Evolutionary conservation across 371 early-diverging fungal species (phyloP), one percentile per base, ranked within the genome.

Genomic region (Syncephalastrum contaminatum): DNA sequence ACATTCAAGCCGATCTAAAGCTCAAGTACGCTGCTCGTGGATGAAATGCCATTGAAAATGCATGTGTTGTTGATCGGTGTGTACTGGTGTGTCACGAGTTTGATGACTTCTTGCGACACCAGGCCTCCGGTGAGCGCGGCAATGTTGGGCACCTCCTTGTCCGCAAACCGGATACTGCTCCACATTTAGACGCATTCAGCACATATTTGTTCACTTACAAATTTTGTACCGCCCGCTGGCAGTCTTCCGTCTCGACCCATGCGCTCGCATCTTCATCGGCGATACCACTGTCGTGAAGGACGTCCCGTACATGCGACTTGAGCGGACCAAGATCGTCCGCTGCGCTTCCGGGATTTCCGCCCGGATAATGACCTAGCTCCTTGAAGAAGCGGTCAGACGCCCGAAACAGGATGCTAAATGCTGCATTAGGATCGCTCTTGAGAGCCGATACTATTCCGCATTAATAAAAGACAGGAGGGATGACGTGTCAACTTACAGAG

Each of bases 91-190:
- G 98, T 98, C 47, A 96, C 82, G 50, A 98, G 62, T 72, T 98
- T 98, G 78, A 96, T 95, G 30, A 85, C 77, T 70, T 98, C 98
- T 64, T 97, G 97, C 10, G 95, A 81, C n/a, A 85, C 91, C 18
- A 96, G 71, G n/a, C 97, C 98, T 48, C 97, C 98, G 55, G 90
- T 67, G n/a, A 95, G 62, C 10, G 95, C 87, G 0, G 95, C 91
- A 47, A 92, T 84, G 66, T 86, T 90, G 57, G 92, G 91, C 13
- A 92, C 72, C 62, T 95, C 90, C 36, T 82, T 66, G 40, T 79
- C 82, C 7, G 90, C 93, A 30, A 88, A 89, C 19, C 93, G 88
- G 18, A 88, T 83, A 44, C 92, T 94, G 63, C 7, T 46, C 42
- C 15, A 22, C 30, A n/a, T 22, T 21, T 16, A 16, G 10, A 50